Percentiles rank a stretch among this genome's conserved stretches.
phyloP scores from a whole-genome alignment of 2,329 filamentous ascomycete genomes.

The Neofusicoccum sp. region DNA sequence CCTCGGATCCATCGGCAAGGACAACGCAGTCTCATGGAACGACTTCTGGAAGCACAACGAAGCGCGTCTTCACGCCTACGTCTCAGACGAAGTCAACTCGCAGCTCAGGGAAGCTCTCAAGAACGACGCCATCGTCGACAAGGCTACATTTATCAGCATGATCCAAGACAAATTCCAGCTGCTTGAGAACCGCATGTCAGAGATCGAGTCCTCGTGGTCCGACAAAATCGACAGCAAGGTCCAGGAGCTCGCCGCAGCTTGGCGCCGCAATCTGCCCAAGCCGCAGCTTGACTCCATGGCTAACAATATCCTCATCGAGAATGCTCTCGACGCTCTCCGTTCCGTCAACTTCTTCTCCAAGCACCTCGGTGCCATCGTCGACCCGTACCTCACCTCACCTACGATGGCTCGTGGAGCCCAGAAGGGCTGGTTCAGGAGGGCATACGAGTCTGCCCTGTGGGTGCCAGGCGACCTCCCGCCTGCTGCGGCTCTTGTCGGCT shows the following conservation, averaged over 20 bases:
- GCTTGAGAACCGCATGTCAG: not conserved
- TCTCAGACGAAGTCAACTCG: slow-evolving; percentile 2
- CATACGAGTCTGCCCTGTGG: not conserved
- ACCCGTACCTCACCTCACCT: slow-evolving; percentile 60
- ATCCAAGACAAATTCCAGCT: not conserved
- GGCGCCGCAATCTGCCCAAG: not conserved
- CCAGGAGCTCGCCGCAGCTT: not conserved
- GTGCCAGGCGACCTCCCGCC: slow-evolving; percentile 34
- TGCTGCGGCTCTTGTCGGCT: slow-evolving; percentile 61
- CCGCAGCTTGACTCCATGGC: slow-evolving; percentile 1
- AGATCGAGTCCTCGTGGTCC: not conserved
- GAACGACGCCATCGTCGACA: slow-evolving; percentile 24
- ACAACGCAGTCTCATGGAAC: slow-evolving; percentile 37
- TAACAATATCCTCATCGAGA: slow-evolving; percentile 20
- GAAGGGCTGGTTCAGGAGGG: slow-evolving; percentile 7
- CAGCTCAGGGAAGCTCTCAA: slow-evolving; percentile 33
- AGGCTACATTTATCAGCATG: slow-evolving; percentile 22
- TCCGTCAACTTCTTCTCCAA: slow-evolving; percentile 70
- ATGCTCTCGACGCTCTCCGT: slow-evolving; percentile 31
- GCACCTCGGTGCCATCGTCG: slow-evolving; percentile 64
- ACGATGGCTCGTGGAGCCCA: slow-evolving; percentile 39
- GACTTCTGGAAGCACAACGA: slow-evolving; percentile 55
- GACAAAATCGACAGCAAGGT: not conserved
- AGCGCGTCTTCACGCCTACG: slow-evolving; percentile 36
- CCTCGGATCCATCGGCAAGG: not conserved